Conservation (phyloP, 495 filamentous ascomycete genomes). For the Hypoxylon rickii region DNA sequence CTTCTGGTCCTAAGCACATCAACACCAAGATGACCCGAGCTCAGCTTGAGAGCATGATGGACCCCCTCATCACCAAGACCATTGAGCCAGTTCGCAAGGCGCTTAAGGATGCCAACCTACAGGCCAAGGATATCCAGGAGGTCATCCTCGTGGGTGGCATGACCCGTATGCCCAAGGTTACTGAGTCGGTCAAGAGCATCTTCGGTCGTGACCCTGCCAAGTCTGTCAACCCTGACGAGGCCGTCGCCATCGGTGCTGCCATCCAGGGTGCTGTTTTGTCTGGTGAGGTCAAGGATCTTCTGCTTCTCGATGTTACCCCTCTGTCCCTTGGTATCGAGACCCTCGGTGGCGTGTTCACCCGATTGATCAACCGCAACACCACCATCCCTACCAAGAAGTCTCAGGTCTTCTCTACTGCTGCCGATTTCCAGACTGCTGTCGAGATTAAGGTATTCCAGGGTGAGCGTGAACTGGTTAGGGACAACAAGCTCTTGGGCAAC, state of each 20-base stretch:
- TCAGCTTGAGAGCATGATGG: slow-evolving; percentile 90
- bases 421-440: slow-evolving; percentile 98
- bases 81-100: slow-evolving; percentile 96
- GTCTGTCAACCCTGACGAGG: slow-evolving; percentile 99
- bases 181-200: slow-evolving; percentile 94
- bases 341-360: slow-evolving; percentile 98
- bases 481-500: slow-evolving; percentile 99
- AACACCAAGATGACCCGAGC: slow-evolving; percentile 91
- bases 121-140: slow-evolving; percentile 96
- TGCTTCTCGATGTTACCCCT: slow-evolving; percentile 95
- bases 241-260: slow-evolving; percentile 96
- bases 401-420: slow-evolving; percentile 96
- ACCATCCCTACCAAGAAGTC: slow-evolving; percentile 99
- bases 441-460: slow-evolving; percentile 99
- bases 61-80: slow-evolving; percentile 85
- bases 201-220: slow-evolving; percentile 98
- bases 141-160: slow-evolving; percentile 99
- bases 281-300: slow-evolving; percentile 94
- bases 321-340: slow-evolving; percentile 99
- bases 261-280: slow-evolving; percentile 97
- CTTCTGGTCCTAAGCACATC: slow-evolving; percentile 95
- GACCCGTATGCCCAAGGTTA: slow-evolving; percentile 99
- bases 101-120: slow-evolving; percentile 92
- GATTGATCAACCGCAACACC: slow-evolving; percentile 99
- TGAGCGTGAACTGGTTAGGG: slow-evolving; percentile 98